These are phyloP conservation scores for Allantophomopsis lycopodina DNA, from an alignment of 2,329 filamentous ascomycete genomes.

Conservation along the genomic window DNA sequence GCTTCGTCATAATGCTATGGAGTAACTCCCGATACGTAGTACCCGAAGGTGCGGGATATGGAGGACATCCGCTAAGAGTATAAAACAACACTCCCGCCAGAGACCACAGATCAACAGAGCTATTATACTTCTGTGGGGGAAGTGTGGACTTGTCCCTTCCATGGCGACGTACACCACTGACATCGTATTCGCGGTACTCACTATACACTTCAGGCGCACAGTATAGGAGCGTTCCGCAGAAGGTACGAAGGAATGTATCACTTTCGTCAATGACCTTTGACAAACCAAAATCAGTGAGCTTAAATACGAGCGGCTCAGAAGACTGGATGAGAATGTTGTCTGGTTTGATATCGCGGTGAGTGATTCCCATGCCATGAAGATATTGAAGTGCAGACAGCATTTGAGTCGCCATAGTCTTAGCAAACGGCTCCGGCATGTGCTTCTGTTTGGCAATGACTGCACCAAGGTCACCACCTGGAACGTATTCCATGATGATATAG, in stretches of 20 bases:
- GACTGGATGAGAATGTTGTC: slow-evolving; percentile 87
- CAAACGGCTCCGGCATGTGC: slow-evolving; percentile 50
- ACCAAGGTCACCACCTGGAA: slow-evolving; percentile 72
- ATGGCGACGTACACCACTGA: slow-evolving; percentile 39
- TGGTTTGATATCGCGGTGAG: slow-evolving; percentile 96
- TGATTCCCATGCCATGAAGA: slow-evolving; percentile 77
- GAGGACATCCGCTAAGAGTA: slow-evolving; percentile 64
- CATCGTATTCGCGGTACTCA: slow-evolving; percentile 54
- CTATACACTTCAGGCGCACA: slow-evolving; percentile 95
- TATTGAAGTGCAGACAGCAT: slow-evolving; percentile 75
- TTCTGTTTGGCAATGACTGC: slow-evolving; percentile 50
- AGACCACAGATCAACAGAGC: slow-evolving; percentile 94
- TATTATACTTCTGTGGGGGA: slow-evolving; percentile 58
- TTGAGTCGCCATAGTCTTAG: slow-evolving; percentile 60
- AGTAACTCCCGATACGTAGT: slow-evolving; percentile 69
- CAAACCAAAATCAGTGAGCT: slow-evolving; percentile 90
- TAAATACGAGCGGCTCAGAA: slow-evolving; percentile 62
- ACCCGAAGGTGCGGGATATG: slow-evolving; percentile 67
- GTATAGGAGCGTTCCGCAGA: slow-evolving; percentile 90
- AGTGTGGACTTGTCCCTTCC: slow-evolving; percentile 11
- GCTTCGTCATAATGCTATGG: slow-evolving; percentile 70
- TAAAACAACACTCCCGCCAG: slow-evolving; percentile 87
- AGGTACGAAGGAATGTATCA: slow-evolving; percentile 87
- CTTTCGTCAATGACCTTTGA: slow-evolving; percentile 88
- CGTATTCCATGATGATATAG: slow-evolving; percentile 96